Base-by-base conservation (phyloP, 176 grass and related monocot genomes). In the barley (Hordeum vulgare) region DNA sequence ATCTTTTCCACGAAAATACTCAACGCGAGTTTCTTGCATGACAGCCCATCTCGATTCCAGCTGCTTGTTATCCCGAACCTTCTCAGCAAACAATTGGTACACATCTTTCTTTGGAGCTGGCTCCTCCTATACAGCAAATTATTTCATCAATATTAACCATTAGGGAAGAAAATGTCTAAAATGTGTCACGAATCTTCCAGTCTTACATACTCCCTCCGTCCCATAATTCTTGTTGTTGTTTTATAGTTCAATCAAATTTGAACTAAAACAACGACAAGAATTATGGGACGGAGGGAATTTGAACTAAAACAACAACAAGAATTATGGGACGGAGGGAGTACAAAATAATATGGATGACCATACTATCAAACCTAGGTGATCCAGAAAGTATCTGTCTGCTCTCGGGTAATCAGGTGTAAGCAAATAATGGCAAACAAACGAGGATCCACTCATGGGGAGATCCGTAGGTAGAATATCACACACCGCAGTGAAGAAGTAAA, bases 1-100 rank as follows among this genome's bases (percentile, higher is more conserved):
- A 86, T 99, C 96, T 88, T 99, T 99, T 65, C 93, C 96, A 79
- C 96, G 92, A 47, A 99, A 99, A 89, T 99, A 99, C 85, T 99
- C 96, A 12, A 96, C 93, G 61, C 96, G 90, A 40, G 96, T 98
- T 92, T 99, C 96, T 96, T 94, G 96, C 91, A 99, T 90, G 45
- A 99, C 94, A 74, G 96, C 96, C 96, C 96, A 99, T 90, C 96
- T 89, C 5, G 96, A 99, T 84, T 93, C 89, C 44, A 99, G 87
- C 29, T 99, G 93, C 72, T 94, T 99, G 78, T 99, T 99, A 86
- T 99, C 96, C 85, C 96, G 94, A 82, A 98, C 96, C 89, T 96
- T 98, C 84, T 98, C 96, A 28, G 96, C 93, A 49, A 98, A 98
- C 58, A 95, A 71, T 60, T 96, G 91, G 80, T 94, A 98, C 42